These are phyloP conservation scores for Ulmus americana DNA, from an alignment of 331 rosid genomes.

Conservation along the genomic window DNA sequence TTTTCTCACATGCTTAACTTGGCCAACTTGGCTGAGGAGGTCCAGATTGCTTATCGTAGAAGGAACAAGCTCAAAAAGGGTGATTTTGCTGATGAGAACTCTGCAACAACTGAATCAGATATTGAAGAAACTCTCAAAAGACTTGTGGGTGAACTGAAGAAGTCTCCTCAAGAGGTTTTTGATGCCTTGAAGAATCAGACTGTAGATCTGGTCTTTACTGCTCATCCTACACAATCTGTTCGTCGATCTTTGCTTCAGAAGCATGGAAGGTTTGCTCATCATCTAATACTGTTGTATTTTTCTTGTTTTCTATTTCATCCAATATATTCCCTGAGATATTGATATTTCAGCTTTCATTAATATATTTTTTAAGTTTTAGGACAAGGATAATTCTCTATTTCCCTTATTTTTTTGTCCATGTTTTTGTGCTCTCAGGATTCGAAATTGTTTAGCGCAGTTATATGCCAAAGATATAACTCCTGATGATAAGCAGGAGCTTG, in stretches of 20 bases:
- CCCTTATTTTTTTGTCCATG: not conserved
- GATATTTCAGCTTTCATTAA: not conserved
- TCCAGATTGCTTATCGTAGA: slow-evolving; percentile 84
- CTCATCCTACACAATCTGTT: slow-evolving; percentile 95
- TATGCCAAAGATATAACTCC: slow-evolving; percentile 91
- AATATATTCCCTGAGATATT: not conserved
- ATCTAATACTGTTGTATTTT: not conserved
- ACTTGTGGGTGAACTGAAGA: slow-evolving; percentile 63
- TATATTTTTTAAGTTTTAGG: not conserved
- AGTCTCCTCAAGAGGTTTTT: slow-evolving; percentile 90
- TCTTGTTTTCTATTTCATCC: not conserved
- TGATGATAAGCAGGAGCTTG: slow-evolving; percentile 97
- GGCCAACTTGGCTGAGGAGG: slow-evolving; percentile 99
- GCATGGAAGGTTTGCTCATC: slow-evolving; percentile 72
- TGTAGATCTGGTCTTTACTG: slow-evolving; percentile 89
- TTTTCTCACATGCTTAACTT: slow-evolving; percentile 96
- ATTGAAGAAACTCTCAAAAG: slow-evolving; percentile 93
- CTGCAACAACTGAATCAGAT: slow-evolving; percentile 94
- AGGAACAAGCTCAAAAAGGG: slow-evolving; percentile 91
- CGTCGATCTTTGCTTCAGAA: slow-evolving; percentile 97
- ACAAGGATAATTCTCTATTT: not conserved
- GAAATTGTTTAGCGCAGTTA: slow-evolving; percentile 74
- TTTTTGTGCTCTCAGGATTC: slow-evolving; percentile 40
- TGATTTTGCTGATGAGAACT: slow-evolving; percentile 69
- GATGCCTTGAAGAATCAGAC: slow-evolving; percentile 97